phyloP scores from a whole-genome alignment of 441 rosid genomes.

The Jatropha multifida region DNA sequence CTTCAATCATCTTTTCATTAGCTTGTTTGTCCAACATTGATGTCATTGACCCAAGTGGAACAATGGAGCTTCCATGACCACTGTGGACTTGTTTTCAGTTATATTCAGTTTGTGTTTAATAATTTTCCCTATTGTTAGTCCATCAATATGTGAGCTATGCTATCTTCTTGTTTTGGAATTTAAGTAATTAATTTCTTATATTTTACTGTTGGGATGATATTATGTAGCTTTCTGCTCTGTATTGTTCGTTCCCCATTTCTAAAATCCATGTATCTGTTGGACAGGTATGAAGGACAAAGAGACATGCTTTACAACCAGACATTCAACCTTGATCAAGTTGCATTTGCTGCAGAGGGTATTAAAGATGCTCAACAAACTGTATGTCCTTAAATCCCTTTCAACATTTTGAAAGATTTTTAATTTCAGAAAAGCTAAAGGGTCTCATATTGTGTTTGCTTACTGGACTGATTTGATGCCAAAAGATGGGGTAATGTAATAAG shows the following conservation, averaged over 20 bases:
- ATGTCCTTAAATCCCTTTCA: constrained; percentile 26
- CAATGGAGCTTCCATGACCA: neutral
- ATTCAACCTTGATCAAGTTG: constrained; percentile 96
- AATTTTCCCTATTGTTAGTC: neutral
- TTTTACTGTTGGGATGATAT: neutral
- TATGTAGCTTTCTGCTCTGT: neutral
- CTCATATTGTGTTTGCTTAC: neutral
- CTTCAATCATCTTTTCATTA: neutral
- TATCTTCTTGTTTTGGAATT: neutral
- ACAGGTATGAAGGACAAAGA: constrained; percentile 97
- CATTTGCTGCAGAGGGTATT: constrained; percentile 91
- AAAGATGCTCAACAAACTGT: constrained; percentile 99
- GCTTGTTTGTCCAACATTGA: neutral
- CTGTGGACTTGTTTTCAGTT: neutral
- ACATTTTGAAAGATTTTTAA: neutral
- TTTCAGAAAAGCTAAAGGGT: neutral
- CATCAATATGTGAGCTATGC: neutral
- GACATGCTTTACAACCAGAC: constrained; percentile 98
- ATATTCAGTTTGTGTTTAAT: neutral
- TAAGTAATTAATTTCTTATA: neutral
- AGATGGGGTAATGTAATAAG: neutral
- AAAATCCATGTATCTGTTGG: neutral
- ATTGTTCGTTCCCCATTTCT: neutral
- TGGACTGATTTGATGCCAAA: neutral
- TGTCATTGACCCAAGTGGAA: neutral